Conservation (phyloP, 257 asterid genomes). For the Solanum arcanum region DNA sequence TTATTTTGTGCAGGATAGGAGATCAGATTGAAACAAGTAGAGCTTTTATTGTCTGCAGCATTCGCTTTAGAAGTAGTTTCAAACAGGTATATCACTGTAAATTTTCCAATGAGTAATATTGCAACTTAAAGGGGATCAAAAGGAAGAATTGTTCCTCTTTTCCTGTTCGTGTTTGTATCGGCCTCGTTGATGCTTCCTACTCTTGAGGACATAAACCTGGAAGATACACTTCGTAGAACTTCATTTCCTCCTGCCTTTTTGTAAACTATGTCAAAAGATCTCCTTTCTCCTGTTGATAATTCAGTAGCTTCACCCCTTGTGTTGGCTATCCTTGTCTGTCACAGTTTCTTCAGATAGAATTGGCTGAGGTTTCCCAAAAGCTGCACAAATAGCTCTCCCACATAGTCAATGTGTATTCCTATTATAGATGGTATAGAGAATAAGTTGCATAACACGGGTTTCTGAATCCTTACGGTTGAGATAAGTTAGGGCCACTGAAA, state of each 20-base stretch:
- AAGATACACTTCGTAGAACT: conserved; percentile 4
- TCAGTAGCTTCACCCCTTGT: conserved; percentile 19
- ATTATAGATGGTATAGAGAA: neutral
- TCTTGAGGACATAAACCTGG: conserved; percentile 7
- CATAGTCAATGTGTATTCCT: neutral
- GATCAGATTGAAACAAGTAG: neutral
- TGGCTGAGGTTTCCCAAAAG: conserved; percentile 34
- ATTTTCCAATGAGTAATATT: neutral
- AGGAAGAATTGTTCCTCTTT: conserved; percentile 42
- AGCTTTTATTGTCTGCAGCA: neutral
- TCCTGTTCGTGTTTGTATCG: neutral
- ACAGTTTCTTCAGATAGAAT: conserved; percentile 22
- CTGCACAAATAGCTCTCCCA: conserved; percentile 11
- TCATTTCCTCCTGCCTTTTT: neutral
- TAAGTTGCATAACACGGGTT: neutral
- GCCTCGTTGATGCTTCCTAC: neutral
- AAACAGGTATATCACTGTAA: neutral
- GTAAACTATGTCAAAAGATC: neutral
- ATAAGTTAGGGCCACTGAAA: conserved; percentile 40
- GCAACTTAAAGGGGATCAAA: conserved; percentile 26
- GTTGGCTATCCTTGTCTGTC: conserved; percentile 27
- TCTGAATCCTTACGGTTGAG: conserved; percentile 46
- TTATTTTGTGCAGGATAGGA: neutral
- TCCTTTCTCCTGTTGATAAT: conserved; percentile 8
- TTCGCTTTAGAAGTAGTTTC: neutral